A percentile compares a stretch with the other conserved stretches of the same genome.
Evolutionary conservation across 2,329 filamentous ascomycete genomes (phyloP).

Genomic region (Didymella arachidicola): DNA sequence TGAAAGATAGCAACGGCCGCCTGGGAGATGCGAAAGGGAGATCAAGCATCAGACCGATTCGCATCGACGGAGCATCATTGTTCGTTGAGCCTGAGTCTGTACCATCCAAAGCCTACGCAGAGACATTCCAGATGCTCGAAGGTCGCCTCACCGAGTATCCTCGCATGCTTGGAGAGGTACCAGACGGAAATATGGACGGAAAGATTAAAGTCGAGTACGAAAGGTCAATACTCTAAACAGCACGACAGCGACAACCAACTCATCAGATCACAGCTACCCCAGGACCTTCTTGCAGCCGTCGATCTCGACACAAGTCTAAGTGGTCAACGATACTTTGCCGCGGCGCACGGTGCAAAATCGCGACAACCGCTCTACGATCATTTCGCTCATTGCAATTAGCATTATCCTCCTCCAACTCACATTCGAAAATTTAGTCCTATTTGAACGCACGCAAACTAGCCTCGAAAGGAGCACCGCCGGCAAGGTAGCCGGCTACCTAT

Average conservation of each 20-base stretch:
- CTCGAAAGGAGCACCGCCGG: neutral
- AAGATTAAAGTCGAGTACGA: conserved; percentile 16
- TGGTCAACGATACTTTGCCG: neutral
- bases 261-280: neutral
- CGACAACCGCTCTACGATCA: neutral
- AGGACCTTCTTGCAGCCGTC: neutral
- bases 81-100: conserved; percentile 40
- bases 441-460: neutral
- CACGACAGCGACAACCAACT: neutral
- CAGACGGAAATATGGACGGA: neutral
- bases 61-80: conserved; percentile 32
- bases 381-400: neutral
- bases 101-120: conserved; percentile 39
- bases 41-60: conserved; percentile 25
- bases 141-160: conserved; percentile 32
- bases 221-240: conserved; percentile 4
- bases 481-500: neutral
- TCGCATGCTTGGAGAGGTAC: conserved; percentile 2
- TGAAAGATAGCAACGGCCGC: conserved; percentile 30
- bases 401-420: neutral
- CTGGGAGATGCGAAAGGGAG: conserved; percentile 25
- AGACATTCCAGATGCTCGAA: conserved; percentile 43
- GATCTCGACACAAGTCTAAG: neutral
- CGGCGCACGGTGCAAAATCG: neutral
- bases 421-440: neutral